Base-by-base conservation (phyloP, 257 asterid species). In the Pogostemon cablin region DNA sequence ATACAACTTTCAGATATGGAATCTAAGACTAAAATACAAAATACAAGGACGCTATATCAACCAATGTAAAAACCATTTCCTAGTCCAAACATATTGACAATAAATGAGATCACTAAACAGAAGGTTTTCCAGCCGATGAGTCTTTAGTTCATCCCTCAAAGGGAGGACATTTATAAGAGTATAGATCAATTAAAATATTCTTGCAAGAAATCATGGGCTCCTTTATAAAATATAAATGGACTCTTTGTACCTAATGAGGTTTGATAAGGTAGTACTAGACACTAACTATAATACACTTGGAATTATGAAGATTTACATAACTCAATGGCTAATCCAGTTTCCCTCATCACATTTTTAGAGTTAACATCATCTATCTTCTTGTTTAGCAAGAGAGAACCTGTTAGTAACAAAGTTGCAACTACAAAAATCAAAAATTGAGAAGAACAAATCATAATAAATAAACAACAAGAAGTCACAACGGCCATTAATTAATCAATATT, bases 31-130 rank as follows among this genome's bases (percentile, higher is more conserved):
- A 61, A 62, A 17, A 17, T 55, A 34, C 9, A 62, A 50, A 59
- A 48, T 12, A 44, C 63, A 74, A 47, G 35, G 59, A n/a, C 34
- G 52, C 57, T 44, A 75, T 50, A 41, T 47, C 42, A 43, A 70
- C 50, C 38, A 43, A 7, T 44, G 12, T 41, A 35, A 43, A 17
- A 34, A 49, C 17, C 12, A 35, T 34, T 60, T 40, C 54, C 52
- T 17, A 10, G 4, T 8, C 37, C 44, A 48, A 75, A 7, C 50
- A 40, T 12, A 54, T 9, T 39, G 25, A 40, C 25, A 7, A 15
- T 25, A 34, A 49, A 15, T 9, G 50, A 9, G 59, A 11, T 35
- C 44, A 37, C 17, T 58, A 34, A 58, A 58, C 64, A 32, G 38
- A 10, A 2, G 15, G 41, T 35, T 58, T 3, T 34, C 10, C 46